phyloP scores from a whole-genome alignment of 2,329 filamentous ascomycete genomes.

The Ascochyta lentis region DNA sequence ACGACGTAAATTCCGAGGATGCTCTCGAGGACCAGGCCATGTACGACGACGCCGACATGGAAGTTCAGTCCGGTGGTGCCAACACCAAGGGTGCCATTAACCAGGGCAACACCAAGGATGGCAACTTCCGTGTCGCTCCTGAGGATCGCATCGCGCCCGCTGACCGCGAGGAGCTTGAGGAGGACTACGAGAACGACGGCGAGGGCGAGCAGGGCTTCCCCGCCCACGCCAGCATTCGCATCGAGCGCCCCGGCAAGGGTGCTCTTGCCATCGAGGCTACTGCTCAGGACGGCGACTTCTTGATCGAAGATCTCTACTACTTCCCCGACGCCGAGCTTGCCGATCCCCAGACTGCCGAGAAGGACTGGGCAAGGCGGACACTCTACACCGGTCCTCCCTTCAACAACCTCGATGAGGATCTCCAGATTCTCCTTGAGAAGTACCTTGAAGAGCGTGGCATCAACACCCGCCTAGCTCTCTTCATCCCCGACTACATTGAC shows the following conservation, averaged over 20 bases:
- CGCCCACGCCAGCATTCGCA: conserved; percentile 81
- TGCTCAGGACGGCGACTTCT: conserved; percentile 83
- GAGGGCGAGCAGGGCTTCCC: conserved; percentile 67
- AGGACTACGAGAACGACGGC: conserved; percentile 62
- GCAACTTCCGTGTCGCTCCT: conserved; percentile 62
- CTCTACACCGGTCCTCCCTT: conserved; percentile 92
- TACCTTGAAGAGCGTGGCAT: conserved; percentile 96
- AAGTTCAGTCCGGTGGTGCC: conserved; percentile 62
- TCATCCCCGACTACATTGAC: conserved; percentile 95
- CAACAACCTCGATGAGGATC: conserved; percentile 91
- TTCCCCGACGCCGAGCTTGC: conserved; percentile 80
- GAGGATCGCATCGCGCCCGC: conserved; percentile 64
- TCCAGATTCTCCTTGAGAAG: conserved; percentile 88
- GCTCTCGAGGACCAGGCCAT: conserved; percentile 63
- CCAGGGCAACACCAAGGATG: conserved; percentile 57
- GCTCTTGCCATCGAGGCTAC: conserved; percentile 86
- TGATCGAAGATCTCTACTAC: conserved; percentile 91
- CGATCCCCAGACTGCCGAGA: conserved; percentile 75
- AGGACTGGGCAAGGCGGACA: conserved; percentile 75
- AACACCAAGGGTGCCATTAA: conserved; percentile 64
- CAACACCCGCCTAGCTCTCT: conserved; percentile 83
- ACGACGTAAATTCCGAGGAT: conserved; percentile 44
- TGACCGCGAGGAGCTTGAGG: conserved; percentile 63
- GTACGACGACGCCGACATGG: conserved; percentile 46
- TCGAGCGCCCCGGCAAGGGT: conserved; percentile 86